Conservation (phyloP, 2,329 filamentous ascomycete genomes). For the Penicillium nordicum region DNA sequence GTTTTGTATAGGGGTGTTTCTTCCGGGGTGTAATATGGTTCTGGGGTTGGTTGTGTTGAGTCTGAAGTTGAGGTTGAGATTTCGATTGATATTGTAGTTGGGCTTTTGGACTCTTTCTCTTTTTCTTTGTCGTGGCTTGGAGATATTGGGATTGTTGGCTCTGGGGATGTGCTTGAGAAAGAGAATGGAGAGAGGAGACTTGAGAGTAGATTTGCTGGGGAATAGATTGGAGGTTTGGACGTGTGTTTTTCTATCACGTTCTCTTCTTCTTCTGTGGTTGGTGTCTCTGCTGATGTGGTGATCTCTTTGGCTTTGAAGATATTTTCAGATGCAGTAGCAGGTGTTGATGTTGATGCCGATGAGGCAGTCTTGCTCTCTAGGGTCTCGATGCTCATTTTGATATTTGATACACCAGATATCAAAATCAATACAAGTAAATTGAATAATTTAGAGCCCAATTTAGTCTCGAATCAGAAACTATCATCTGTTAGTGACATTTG, state of each 20-base stretch:
- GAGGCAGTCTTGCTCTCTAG: background rate
- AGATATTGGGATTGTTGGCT: background rate
- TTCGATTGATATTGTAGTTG: conserved; percentile 3
- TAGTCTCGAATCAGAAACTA: background rate
- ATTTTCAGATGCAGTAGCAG: background rate
- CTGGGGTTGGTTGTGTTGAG: conserved; percentile 3
- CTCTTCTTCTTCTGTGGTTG: background rate
- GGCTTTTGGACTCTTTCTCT: background rate
- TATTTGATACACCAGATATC: background rate
- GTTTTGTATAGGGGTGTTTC: conserved; percentile 28
- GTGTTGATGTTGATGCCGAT: background rate
- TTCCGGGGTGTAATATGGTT: conserved; percentile 24
- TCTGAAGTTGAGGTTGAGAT: background rate
- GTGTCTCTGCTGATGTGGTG: background rate
- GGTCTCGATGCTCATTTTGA: conserved; percentile 12
- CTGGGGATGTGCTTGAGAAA: conserved; percentile 2
- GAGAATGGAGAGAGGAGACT: conserved; percentile 12
- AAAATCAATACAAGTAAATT: background rate
- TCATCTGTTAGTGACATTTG: background rate
- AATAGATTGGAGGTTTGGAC: background rate
- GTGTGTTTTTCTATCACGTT: background rate
- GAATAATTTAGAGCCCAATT: background rate
- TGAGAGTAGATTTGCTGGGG: conserved; percentile 6
- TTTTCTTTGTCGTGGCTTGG: background rate
- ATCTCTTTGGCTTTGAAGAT: background rate